Percentiles rank a stretch among this genome's conserved stretches.
Evolutionary conservation across 2,329 filamentous ascomycete genomes (phyloP).

Genomic region (Zymoseptoria brevis): DNA sequence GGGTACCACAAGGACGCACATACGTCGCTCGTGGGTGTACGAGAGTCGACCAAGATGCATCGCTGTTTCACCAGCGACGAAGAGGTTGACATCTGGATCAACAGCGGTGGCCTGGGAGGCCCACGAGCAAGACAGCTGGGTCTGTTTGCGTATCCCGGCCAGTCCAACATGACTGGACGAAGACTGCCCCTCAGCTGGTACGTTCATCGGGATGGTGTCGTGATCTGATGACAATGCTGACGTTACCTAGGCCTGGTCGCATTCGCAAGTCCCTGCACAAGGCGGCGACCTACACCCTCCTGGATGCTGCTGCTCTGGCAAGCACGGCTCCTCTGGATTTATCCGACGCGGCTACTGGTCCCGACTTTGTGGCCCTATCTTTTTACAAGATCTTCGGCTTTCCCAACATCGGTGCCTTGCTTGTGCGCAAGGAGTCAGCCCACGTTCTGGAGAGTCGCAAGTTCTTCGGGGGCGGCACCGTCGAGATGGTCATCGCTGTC

Average conservation of each 20-base stretch:
- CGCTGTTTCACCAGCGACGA: conserved; percentile 34
- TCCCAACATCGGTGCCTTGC: conserved; percentile 52
- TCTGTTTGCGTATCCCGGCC: conserved; percentile 33
- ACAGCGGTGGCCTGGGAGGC: conserved; percentile 24
- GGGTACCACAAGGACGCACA: conserved; percentile 55
- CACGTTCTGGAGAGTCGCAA: conserved; percentile 48
- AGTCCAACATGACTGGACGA: conserved; percentile 35
- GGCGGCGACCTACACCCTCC: conserved; percentile 41
- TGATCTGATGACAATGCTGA: conserved; percentile 12
- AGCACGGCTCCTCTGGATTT: conserved; percentile 54
- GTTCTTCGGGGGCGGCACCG: conserved; percentile 63
- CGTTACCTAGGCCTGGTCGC: conserved; percentile 23
- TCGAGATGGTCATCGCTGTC: conserved; percentile 50
- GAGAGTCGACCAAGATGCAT: conserved; percentile 29
- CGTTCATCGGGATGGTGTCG: conserved; percentile 4
- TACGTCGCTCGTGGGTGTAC: conserved; percentile 46
- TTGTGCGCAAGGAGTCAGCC: conserved; percentile 50
- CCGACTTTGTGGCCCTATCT: conserved; percentile 54
- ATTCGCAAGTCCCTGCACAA: conserved; percentile 30
- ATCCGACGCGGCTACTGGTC: conserved; percentile 42
- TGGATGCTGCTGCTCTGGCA: conserved; percentile 58
- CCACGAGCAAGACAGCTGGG: conserved; percentile 28
- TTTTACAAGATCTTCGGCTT: conserved; percentile 63
- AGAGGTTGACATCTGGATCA: conserved; percentile 40
- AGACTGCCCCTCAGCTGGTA: conserved; percentile 31